Conservation (phyloP, 164 flowering plant species). For the Liriodendron chinense region DNA sequence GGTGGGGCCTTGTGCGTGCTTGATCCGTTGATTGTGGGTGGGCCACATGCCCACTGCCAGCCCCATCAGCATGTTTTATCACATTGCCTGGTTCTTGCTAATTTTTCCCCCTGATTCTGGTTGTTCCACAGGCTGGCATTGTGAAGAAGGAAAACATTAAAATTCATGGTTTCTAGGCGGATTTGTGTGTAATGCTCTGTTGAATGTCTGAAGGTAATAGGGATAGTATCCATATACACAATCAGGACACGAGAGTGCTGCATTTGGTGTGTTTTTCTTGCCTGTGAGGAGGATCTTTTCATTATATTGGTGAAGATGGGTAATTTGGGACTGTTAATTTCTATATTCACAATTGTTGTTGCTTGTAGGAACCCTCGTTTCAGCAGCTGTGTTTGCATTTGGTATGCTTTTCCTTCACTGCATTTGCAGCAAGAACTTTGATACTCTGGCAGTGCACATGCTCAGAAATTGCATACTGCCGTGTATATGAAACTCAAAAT, state of each 20-base stretch:
- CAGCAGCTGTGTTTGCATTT: no score
- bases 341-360: not conserved
- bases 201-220: not conserved
- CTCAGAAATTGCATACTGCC: no score
- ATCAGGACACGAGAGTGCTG: not conserved
- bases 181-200: not conserved
- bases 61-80: not conserved
- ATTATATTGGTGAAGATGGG: not conserved
- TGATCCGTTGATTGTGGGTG: not conserved
- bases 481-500: no score
- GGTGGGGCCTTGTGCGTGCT: not conserved
- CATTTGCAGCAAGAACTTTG: no score
- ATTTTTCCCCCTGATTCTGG: not conserved
- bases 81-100: not conserved
- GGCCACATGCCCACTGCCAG: not conserved
- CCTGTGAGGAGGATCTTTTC: not conserved
- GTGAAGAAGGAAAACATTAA: slow-evolving; percentile 25
- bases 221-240: not conserved
- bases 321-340: not conserved
- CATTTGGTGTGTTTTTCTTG: not conserved
- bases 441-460: no score
- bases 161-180: slow-evolving; percentile 19
- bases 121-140: slow-evolving; percentile 19
- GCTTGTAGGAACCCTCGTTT: not conserved
- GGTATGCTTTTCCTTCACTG: no score